Evolutionary conservation across 176 grass and related monocot genomes (phyloP), one percentile per base, ranked within the genome.

Genomic region (Areca catechu): DNA sequence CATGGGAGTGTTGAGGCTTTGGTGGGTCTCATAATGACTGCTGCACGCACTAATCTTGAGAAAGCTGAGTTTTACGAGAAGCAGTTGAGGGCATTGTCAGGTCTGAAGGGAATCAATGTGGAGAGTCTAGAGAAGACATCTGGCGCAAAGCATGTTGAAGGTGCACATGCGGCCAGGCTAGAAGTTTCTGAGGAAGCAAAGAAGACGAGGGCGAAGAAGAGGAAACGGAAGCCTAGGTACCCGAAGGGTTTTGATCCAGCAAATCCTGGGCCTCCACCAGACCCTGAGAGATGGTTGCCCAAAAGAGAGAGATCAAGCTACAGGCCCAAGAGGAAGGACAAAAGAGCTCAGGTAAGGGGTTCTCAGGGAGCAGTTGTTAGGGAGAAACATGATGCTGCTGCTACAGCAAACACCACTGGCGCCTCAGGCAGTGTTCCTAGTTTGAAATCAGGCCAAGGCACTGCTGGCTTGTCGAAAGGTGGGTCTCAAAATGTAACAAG

Each of bases 51-150:
- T 20, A 74, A 97, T 65, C 58, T 97, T 25, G 83, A 73, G 50
- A 98, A 91, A 67, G 93, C 87, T 63, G 93, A 92, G 61, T 79
- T 58, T 30, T 97, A 97, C 4, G 93, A 92, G 73, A 85, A 97
- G 66, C 71, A 80, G 67, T 76, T 97, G 66, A 88, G 86, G 68
- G 78, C 83, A 62, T 67, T 98, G 68, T 54, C 84, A 15, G 87
- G 87, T 77, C 67, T 98, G 17, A 80, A 92, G 62, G 75, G 72
- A 62, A 76, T 92, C 71, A 72, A 92, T 48, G 75, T 80, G 5
- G 84, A 88, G 78, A 79, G 63, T 67, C 71, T 88, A 53, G 93
- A 92, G 69, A 98, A 88, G 66, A 88, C 83, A 54, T 79, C 84
- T 70, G 87, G 84, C 62, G 84, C 87, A 63, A 92, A 89, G 50